These are phyloP conservation scores for Hsuehochloa calcarea DNA, from an alignment of 176 grass and related monocot genomes.

Conservation along the genomic window DNA sequence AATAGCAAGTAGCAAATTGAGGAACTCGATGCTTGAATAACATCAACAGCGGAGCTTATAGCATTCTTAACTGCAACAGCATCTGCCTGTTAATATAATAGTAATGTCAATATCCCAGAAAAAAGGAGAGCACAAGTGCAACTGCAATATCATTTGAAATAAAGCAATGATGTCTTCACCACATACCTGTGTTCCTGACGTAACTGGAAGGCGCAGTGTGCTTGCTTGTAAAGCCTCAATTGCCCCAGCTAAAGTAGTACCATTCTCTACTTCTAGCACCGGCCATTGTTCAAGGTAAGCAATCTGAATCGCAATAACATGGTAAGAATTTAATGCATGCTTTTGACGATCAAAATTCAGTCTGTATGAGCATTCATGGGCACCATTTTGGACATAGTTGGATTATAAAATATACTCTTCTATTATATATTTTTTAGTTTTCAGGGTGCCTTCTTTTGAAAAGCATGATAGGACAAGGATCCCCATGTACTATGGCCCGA, in stretches of 20 bases:
- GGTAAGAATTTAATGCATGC: background rate
- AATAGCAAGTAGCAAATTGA: slow-evolving; percentile 51
- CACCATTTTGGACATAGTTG: background rate
- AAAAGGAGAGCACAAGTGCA: background rate
- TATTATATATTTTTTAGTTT: background rate
- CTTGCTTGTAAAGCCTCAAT: slow-evolving; percentile 58
- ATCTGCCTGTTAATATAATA: slow-evolving; percentile 47
- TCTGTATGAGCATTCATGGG: background rate
- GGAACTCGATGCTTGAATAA: slow-evolving; percentile 69
- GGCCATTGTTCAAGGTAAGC: slow-evolving; percentile 64
- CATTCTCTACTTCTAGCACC: slow-evolving; percentile 48
- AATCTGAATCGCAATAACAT: slow-evolving; percentile 48
- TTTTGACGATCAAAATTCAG: background rate
- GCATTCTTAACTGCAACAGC: slow-evolving; percentile 66
- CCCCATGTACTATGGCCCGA: too few relatives aligned
- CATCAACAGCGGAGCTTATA: slow-evolving; percentile 71
- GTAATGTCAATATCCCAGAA: slow-evolving; percentile 14
- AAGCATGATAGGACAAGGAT: background rate
- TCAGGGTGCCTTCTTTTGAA: background rate
- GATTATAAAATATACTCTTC: background rate
- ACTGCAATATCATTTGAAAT: slow-evolving; percentile 3
- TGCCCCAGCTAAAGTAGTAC: slow-evolving; percentile 44
- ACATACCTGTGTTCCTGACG: slow-evolving; percentile 57
- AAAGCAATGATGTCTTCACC: background rate
- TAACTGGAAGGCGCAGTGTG: slow-evolving; percentile 61